Evolutionary conservation across 148 eudicot species (phyloP), one percentile per base, ranked within the genome.

Genomic region (Cornus kousa): DNA sequence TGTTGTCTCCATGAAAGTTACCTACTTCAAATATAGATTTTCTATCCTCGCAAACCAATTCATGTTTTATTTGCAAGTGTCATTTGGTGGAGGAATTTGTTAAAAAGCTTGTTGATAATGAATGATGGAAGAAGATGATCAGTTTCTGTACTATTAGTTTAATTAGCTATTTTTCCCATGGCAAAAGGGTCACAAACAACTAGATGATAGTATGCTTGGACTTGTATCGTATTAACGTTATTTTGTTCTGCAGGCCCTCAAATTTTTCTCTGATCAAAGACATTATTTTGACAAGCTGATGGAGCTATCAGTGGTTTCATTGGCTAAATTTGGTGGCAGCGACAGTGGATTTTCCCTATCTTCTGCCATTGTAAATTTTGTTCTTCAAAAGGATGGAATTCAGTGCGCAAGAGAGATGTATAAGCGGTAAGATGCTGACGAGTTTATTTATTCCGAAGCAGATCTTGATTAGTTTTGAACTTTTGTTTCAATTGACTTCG

Each of bases 281-380:
- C 78, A 77, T 33, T 81, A 89, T 83, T 88, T 89, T 74, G 86
- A 82, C 76, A 79, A 88, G 87, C 80, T 95, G 74, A 80, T 95
- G 66, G 93, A 93, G 79, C 82, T 83, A 75, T 86, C 97, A 19
- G 12, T 93, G 53, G 62, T 62, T 79, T 81, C 86, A 70, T 76
- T 91, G 85, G 80, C 93, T 70, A 90, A 82, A 93, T 88, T 88
- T 76, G 96, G 98, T 82, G 97, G 94, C 70, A 82, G 88, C 65
- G 94, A 93, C 71, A 57, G 70, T 55, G 94, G 93, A n/a, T 95
- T 94, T 84, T 95, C 93, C 67, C 87, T 95, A 17, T 83, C 97
- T 67, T 86, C 90, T 71, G 77, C 91, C 24, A 78, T 92, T 75
- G 88, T 95, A 10, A 80, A 88, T 62, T 72, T 79, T 60, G 70